Conservation (phyloP, 495 filamentous ascomycete genomes). For the Astrothelium macrocarpum region DNA sequence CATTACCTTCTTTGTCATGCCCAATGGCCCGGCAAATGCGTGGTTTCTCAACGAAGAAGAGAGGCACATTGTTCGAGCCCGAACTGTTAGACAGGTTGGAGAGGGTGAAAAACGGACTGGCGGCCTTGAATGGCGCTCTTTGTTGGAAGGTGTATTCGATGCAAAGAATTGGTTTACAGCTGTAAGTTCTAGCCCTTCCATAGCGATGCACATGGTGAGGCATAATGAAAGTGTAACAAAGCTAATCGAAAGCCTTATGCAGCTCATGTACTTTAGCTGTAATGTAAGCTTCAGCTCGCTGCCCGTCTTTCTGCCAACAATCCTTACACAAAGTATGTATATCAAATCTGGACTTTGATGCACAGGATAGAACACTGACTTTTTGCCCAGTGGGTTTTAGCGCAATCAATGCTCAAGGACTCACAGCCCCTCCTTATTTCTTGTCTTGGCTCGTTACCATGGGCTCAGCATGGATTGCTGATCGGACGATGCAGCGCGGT, state of each 20-base stretch:
- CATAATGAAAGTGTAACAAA: not conserved
- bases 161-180: conserved; percentile 49
- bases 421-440: conserved; percentile 75
- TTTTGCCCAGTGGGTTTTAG: conserved; percentile 55
- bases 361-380: not conserved
- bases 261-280: conserved; percentile 19
- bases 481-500: conserved; percentile 61
- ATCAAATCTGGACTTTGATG: not conserved
- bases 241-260: not conserved
- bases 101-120: conserved; percentile 15
- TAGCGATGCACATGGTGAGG: too few relatives aligned
- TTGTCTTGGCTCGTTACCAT: conserved; percentile 43
- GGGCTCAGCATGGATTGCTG: conserved; percentile 57
- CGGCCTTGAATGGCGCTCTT: conserved; percentile 15
- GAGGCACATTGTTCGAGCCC: conserved; percentile 52
- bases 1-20: conserved; percentile 58
- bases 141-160: conserved; percentile 19
- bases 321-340: conserved; percentile 12
- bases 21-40: conserved; percentile 61
- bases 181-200: conserved; percentile 46
- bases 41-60: conserved; percentile 63
- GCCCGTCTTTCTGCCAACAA: conserved; percentile 75
- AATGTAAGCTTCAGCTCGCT: conserved; percentile 61
- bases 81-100: conserved; percentile 20
- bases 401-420: conserved; percentile 63